Evolutionary conservation across 1,284 basidiomycete genomes (phyloP), one percentile per base, ranked within the genome.

Genomic region (Cerrena zonata): DNA sequence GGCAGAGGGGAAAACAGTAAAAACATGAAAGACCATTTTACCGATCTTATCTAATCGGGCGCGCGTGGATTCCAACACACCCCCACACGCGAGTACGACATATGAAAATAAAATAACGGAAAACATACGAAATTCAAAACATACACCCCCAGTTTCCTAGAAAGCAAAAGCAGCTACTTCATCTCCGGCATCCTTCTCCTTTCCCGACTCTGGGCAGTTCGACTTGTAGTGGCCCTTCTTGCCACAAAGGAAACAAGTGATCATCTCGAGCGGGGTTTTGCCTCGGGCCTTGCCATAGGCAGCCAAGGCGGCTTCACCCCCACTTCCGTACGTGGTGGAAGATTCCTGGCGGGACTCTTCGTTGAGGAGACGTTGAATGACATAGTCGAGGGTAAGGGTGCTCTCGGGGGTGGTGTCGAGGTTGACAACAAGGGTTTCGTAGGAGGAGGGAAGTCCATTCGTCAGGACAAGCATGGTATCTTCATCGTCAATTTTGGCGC

Each of bases 381-480:
- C 62, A 51, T 58, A 47, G 27, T 65, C 50, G 11, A 67, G 42
- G 0, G 58, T 61, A 49, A 65, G 58, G 3, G 49, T 23, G 18
- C 56, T 47, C 3, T 59, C 44, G 15, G 54, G 34, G 27, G 58
- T 61, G 3, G 61, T 24, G 49, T 68, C 58, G 43, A 69, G 59
- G 24, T 55, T 55, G 36, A 64, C 59, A 47, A 68, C 56, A 41
- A 69, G 45, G 10, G 53, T 30, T 18, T 63, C 59, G 45, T 65
- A 68, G 10, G 62, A 40, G 19, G 45, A 22, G 19, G 57, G 60
- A 22, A 66, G 60, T 12, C 63, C 67, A 49, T 60, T 61, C 21
- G 64, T 68, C 47, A 68, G 56, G 2, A 56, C 59, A 7, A 68
- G 51, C 47, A 68, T 67, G 36, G 54, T 55, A 52, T 68, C 64